Evolutionary conservation across 2,329 filamentous ascomycete genomes (phyloP), one percentile per base, ranked within the genome.

Genomic region (Cercospora beticola): DNA sequence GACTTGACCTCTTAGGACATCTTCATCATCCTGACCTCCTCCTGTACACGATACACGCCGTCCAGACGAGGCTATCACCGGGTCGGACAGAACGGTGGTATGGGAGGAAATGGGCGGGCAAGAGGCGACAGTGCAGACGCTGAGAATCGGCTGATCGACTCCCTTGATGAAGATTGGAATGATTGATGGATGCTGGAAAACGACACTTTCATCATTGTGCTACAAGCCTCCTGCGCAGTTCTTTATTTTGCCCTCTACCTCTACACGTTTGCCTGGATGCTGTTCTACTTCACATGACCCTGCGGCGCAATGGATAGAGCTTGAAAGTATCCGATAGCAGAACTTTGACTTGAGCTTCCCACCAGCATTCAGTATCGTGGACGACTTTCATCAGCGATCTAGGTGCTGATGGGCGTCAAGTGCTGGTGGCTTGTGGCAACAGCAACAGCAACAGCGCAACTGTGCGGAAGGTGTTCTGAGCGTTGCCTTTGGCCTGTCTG

Each of bases 161-260:
- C 97, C 80, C 84, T 97, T 68, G 95, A 98, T 76, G 94, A 98
- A 79, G 94, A 97, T 78, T 98, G 94, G 94, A 94, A 97, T 74
- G 94, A 97, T 73, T 85, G 67, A 71, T 59, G 54, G 40, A 54
- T 18, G 14, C 30, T 33, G 33, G 36, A 33, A 33, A 56, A 28
- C 33, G 28, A 23, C 31, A 30, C 12, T 30, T 65, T 30, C 57
- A 52, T 43, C 16, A 28, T 5, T 9, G 12, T 46, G 3, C n/a
- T 31, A 26, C 52, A 43, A 21, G 31, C 7, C 16, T 31, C 12
- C 26, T 8, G 26, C 59, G n/a, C 23, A 14, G 18, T 43, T 59
- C 28, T 33, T 12, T 28, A 21, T 59, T 49, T 23, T 18, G 9
- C 18, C 18, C 10, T 49, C 43, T n/a, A 49, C 10, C 46, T 14